These are phyloP conservation scores for Cercophora newfieldiana DNA, from an alignment of 495 filamentous ascomycete genomes.

Conservation along the genomic window DNA sequence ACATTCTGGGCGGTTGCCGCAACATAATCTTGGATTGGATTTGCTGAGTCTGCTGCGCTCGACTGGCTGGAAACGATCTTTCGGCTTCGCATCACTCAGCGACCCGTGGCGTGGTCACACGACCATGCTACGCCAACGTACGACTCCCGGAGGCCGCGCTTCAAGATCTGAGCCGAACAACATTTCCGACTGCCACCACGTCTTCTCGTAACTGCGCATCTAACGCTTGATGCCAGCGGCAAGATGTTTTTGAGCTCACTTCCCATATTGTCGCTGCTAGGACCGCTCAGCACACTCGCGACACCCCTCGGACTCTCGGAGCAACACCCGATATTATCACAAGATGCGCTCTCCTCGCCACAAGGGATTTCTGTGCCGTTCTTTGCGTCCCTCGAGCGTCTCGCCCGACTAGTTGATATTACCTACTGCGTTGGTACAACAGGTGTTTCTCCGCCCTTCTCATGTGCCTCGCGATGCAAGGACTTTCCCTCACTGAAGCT, in stretches of 20 bases:
- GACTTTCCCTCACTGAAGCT: constrained; percentile 81
- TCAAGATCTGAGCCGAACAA: not conserved
- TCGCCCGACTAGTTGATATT: constrained; percentile 88
- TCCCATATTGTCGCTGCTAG: not conserved
- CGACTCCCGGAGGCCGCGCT: not conserved
- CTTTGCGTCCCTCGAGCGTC: constrained; percentile 80
- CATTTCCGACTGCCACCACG: not conserved
- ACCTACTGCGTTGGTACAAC: constrained; percentile 87
- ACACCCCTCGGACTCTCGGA: constrained; percentile 6
- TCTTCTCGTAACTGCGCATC: not conserved
- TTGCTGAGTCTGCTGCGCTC: not conserved
- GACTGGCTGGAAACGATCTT: not conserved
- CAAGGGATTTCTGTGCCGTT: constrained; percentile 60
- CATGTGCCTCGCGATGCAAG: constrained; percentile 77
- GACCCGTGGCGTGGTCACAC: not conserved
- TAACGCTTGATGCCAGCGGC: not conserved
- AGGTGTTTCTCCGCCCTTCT: constrained; percentile 78
- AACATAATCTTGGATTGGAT: not conserved
- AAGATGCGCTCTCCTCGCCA: constrained; percentile 15
- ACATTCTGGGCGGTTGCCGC: not conserved
- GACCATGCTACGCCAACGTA: not conserved
- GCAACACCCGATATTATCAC: constrained; percentile 21
- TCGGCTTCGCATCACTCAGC: not conserved
- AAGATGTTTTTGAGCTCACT: constrained; percentile 1
- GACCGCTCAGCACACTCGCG: constrained; percentile 3